Evolutionary conservation across 1,284 basidiomycete species (phyloP).

Genomic region (Phylloporus sp.): DNA sequence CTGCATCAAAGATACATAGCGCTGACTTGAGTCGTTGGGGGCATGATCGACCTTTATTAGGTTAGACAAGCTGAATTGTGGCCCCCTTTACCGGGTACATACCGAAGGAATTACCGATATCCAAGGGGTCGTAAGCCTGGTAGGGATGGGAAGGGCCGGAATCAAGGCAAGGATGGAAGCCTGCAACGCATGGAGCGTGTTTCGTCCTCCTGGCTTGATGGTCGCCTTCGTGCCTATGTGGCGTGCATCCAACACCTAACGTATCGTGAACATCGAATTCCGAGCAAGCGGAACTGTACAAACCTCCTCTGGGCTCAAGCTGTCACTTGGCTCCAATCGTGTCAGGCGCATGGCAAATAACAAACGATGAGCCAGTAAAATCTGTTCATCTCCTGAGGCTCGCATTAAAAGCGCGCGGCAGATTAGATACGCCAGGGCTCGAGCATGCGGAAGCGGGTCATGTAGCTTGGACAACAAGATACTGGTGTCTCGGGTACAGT

Average conservation of each 20-base stretch:
- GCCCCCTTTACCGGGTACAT: neutral
- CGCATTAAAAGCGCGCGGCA: conserved; percentile 56
- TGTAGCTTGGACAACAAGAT: conserved; percentile 54
- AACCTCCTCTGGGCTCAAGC: conserved; percentile 46
- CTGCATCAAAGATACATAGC: conserved; percentile 61
- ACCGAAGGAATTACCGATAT: conserved; percentile 28
- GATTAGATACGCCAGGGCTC: conserved; percentile 63
- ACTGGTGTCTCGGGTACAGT: conserved; percentile 40
- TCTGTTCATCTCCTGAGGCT: conserved; percentile 58
- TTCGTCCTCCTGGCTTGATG: conserved; percentile 61
- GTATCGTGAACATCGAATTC: conserved; percentile 4
- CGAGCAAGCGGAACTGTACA: conserved; percentile 16
- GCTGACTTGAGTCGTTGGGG: conserved; percentile 35
- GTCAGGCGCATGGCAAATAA: conserved; percentile 52
- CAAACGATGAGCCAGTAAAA: conserved; percentile 55
- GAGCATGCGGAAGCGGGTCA: conserved; percentile 53
- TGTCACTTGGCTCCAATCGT: conserved; percentile 48
- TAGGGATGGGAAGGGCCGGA: conserved; percentile 50
- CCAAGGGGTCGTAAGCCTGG: conserved; percentile 47
- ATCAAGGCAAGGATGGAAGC: conserved; percentile 55
- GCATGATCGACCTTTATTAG: conserved; percentile 15
- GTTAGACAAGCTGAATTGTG: neutral
- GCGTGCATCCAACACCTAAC: conserved; percentile 47
- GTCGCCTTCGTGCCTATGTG: conserved; percentile 52
- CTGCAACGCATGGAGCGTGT: conserved; percentile 59